These are phyloP conservation scores for Penicillium subrubescens DNA, from an alignment of 495 filamentous ascomycete genomes.

Conservation along the genomic window DNA sequence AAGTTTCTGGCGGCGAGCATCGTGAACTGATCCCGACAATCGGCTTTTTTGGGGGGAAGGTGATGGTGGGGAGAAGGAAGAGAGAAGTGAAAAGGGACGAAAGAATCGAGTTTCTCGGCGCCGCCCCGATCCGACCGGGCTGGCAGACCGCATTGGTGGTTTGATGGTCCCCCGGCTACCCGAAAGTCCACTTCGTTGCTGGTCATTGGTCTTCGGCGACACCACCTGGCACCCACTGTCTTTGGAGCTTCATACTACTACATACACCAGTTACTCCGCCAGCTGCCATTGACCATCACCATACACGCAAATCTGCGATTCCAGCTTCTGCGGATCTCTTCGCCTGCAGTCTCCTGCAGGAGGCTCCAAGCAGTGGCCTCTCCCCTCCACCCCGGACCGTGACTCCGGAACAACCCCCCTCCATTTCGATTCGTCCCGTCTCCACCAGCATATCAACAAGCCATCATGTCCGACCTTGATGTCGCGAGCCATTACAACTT, in stretches of 20 bases:
- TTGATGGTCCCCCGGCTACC: conserved; percentile 27
- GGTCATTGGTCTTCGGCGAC: conserved; percentile 1
- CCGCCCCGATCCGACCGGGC: conserved; percentile 45
- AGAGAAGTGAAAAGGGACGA: conserved; percentile 32
- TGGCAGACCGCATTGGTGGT: conserved; percentile 35
- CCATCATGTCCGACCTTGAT: conserved; percentile 64
- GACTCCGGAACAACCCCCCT: not conserved
- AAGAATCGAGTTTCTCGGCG: conserved; percentile 39
- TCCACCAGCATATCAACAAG: conserved; percentile 10
- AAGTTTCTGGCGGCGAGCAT: conserved; percentile 65
- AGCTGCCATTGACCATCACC: not conserved
- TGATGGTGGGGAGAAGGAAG: conserved; percentile 25
- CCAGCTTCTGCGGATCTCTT: not conserved
- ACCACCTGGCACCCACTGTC: not conserved
- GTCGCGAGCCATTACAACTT: conserved; percentile 91
- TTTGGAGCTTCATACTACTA: conserved; percentile 28
- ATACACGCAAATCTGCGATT: not conserved
- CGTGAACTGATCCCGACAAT: conserved; percentile 36
- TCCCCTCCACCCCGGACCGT: not conserved
- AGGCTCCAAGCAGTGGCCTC: not conserved
- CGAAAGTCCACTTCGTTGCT: conserved; percentile 20
- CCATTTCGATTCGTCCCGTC: conserved; percentile 15
- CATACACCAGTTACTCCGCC: not conserved
- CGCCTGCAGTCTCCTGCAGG: conserved; percentile 12
- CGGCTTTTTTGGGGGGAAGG: conserved; percentile 15